A percentile compares a stretch with the other conserved stretches of the same genome.
Conservation (phyloP, 2,329 filamentous ascomycete species). For the Knufia petricola region DNA sequence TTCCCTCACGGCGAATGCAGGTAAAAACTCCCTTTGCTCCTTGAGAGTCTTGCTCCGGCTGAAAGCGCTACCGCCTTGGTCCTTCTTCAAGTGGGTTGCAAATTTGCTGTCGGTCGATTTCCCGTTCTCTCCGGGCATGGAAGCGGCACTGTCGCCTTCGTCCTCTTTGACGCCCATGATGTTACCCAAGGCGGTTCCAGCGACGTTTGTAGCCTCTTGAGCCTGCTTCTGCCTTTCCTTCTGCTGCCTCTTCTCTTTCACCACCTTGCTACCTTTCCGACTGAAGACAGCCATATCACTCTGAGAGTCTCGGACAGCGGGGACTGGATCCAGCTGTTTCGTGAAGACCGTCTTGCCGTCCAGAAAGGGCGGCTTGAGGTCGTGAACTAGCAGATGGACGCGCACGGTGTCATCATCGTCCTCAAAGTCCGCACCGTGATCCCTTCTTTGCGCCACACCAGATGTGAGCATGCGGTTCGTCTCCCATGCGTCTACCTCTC, state of each 20-base stretch:
- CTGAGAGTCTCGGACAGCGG: slow-evolving; percentile 83
- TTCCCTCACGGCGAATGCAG: slow-evolving; percentile 91
- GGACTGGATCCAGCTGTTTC: slow-evolving; percentile 90
- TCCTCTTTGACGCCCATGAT: slow-evolving; percentile 93
- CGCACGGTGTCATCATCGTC: slow-evolving; percentile 85
- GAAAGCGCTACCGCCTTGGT: slow-evolving; percentile 70
- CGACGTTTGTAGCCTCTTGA: slow-evolving; percentile 85
- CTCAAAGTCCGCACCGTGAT: slow-evolving; percentile 71
- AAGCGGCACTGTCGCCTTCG: slow-evolving; percentile 73
- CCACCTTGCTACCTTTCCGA: slow-evolving; percentile 85
- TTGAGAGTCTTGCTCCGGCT: slow-evolving; percentile 82
- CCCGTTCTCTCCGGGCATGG: slow-evolving; percentile 63
- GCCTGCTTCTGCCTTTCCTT: slow-evolving; percentile 89
- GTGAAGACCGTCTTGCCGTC: slow-evolving; percentile 95
- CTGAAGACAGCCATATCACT: slow-evolving; percentile 99
- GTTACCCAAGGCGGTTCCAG: slow-evolving; percentile 85
- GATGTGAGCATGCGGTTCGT: slow-evolving; percentile 97
- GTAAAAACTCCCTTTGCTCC: slow-evolving; percentile 86
- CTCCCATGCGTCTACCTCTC: slow-evolving; percentile 96
- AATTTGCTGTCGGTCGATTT: slow-evolving; percentile 64
- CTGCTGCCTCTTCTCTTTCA: slow-evolving; percentile 82
- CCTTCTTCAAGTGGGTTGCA: slow-evolving; percentile 79
- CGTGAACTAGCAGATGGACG: slow-evolving; percentile 85
- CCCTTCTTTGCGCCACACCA: slow-evolving; percentile 81
- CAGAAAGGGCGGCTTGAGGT: slow-evolving; percentile 85